phyloP scores from a whole-genome alignment of 2,329 filamentous ascomycete species.

The Penicillium palitans region DNA sequence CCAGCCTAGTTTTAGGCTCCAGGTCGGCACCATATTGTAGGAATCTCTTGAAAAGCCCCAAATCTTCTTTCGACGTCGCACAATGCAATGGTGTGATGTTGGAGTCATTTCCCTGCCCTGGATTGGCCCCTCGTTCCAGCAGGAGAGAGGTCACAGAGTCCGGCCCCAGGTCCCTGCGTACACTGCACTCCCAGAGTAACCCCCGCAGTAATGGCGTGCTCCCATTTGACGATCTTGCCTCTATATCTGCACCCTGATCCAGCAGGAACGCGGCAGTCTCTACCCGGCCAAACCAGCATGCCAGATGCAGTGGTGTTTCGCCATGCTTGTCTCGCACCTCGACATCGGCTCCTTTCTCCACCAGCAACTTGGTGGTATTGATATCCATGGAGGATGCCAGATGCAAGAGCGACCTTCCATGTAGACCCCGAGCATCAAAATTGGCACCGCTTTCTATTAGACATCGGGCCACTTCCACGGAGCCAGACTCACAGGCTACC shows the following conservation, averaged over 20 bases:
- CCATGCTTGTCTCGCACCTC: slow-evolving; percentile 1
- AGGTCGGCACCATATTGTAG: slow-evolving; percentile 8
- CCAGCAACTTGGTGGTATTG: neutral
- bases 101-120: neutral
- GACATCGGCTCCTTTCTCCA: slow-evolving; percentile 8
- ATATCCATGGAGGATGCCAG: neutral
- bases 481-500: neutral
- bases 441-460: slow-evolving; percentile 6
- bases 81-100: slow-evolving; percentile 5
- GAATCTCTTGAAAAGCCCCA: neutral
- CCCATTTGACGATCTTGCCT: slow-evolving; percentile 5
- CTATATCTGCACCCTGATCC: slow-evolving; percentile 11
- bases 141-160: neutral
- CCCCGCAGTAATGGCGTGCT: slow-evolving; percentile 10
- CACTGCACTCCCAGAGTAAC: slow-evolving; percentile 2
- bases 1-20: neutral
- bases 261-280: slow-evolving; percentile 11
- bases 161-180: neutral
- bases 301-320: slow-evolving; percentile 10
- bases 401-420: slow-evolving; percentile 7
- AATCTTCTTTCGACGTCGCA: neutral
- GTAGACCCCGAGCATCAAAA: neutral
- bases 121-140: slow-evolving; percentile 7
- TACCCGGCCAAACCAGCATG: slow-evolving; percentile 4
- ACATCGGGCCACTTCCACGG: slow-evolving; percentile 2